A percentile compares a stretch with the other conserved stretches of the same genome.
phyloP scores from a whole-genome alignment of 2,329 filamentous ascomycete genomes.

The Xylariaceae sp. region DNA sequence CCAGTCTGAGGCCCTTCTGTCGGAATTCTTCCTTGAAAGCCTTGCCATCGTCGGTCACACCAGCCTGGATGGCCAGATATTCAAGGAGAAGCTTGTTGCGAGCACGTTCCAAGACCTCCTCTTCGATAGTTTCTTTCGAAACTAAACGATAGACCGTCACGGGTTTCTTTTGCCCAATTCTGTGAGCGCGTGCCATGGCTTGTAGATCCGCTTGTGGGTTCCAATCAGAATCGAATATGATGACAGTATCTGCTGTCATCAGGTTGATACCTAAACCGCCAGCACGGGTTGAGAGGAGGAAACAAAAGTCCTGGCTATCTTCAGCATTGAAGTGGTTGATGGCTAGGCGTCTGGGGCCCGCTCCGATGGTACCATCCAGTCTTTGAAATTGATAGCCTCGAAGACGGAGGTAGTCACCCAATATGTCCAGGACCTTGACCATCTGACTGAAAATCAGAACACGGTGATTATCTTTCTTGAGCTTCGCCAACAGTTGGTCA shows the following conservation, averaged over 20 bases:
- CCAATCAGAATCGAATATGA: slow-evolving; percentile 98
- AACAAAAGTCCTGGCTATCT: slow-evolving; percentile 92
- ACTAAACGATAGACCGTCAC: slow-evolving; percentile 96
- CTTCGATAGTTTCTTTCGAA: slow-evolving; percentile 96
- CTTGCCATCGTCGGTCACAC: slow-evolving; percentile 91
- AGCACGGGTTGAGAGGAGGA: slow-evolving; percentile 88
- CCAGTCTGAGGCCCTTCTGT: slow-evolving; percentile 67
- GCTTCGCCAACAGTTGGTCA: slow-evolving; percentile 87
- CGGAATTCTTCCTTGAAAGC: slow-evolving; percentile 69
- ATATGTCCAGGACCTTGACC: slow-evolving; percentile 97
- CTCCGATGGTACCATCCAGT: slow-evolving; percentile 89
- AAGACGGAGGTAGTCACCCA: slow-evolving; percentile 87
- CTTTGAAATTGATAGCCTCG: slow-evolving; percentile 95
- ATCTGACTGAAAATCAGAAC: slow-evolving; percentile 99
- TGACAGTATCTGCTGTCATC: slow-evolving; percentile 97
- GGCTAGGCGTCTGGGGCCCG: slow-evolving; percentile 79
- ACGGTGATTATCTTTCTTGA: slow-evolving; percentile 89
- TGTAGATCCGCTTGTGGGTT: slow-evolving; percentile 97
- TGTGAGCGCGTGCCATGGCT: slow-evolving; percentile 96
- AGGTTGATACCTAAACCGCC: slow-evolving; percentile 98
- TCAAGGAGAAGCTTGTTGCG: slow-evolving; percentile 97
- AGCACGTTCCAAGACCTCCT: slow-evolving; percentile 92
- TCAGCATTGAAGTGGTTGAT: slow-evolving; percentile 99
- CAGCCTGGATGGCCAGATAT: slow-evolving; percentile 93
- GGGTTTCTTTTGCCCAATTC: slow-evolving; percentile 92